These are phyloP conservation scores for Vaccinium corymbosum DNA, from an alignment of 148 eudicot species.

Conservation along the genomic window DNA sequence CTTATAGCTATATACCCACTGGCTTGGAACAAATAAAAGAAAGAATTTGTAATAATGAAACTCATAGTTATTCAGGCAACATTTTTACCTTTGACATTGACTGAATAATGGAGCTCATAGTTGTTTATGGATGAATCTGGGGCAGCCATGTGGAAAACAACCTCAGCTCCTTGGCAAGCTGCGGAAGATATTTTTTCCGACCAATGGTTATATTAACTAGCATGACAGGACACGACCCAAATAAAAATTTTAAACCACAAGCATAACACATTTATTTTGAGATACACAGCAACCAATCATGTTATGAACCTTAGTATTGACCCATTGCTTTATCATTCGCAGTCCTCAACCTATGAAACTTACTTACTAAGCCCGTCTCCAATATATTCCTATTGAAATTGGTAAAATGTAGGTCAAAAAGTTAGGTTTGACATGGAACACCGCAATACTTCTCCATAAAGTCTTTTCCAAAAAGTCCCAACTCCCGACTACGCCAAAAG, in stretches of 20 bases:
- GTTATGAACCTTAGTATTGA: neutral
- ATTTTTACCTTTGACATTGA: constrained; percentile 73
- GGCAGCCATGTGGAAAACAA: constrained; percentile 98
- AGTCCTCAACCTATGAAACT: neutral
- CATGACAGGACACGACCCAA: neutral
- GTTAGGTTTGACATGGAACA: neutral
- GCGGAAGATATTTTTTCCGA: constrained; percentile 22
- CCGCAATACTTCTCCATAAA: neutral
- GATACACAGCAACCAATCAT: neutral
- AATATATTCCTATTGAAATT: neutral
- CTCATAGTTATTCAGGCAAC: neutral
- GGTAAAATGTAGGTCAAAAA: neutral
- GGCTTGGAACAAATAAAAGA: neutral
- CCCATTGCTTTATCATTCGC: neutral
- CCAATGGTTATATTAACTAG: neutral
- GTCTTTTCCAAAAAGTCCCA: neutral
- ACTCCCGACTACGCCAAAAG: neutral
- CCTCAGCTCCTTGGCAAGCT: constrained; percentile 89
- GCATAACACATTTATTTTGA: neutral
- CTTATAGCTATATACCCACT: neutral
- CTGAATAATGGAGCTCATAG: constrained; percentile 69
- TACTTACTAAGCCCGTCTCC: neutral
- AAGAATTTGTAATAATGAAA: neutral
- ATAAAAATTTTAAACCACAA: neutral
- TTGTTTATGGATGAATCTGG: constrained; percentile 96